phyloP scores from a whole-genome alignment of 306 rosid species.

The Lotus japonicus region DNA sequence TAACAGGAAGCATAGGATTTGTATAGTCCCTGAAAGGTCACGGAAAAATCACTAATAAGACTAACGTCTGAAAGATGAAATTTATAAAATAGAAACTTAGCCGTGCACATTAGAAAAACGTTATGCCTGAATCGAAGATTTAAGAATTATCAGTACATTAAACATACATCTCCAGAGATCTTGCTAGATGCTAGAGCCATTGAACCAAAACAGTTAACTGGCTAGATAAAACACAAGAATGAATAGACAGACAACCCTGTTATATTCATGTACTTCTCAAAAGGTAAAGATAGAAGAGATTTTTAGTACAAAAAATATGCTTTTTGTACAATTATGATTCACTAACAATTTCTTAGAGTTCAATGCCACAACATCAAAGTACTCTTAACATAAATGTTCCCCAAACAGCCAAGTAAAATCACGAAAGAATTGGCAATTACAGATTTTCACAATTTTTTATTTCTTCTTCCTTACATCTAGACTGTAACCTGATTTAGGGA shows the following conservation, averaged over 20 bases:
- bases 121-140: conserved; percentile 4
- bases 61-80: not conserved
- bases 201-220: not conserved
- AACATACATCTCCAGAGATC: not conserved
- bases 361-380: not conserved
- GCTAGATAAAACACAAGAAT: conserved; percentile 2
- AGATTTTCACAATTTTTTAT: not conserved
- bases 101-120: not conserved
- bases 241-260: not conserved
- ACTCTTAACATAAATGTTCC: not conserved
- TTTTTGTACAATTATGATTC: not conserved
- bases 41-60: not conserved
- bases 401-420: not conserved
- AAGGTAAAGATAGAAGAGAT: not conserved
- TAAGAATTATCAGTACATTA: not conserved
- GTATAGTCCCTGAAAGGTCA: conserved; percentile 74
- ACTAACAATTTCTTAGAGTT: not conserved
- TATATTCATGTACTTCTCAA: not conserved
- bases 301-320: not conserved
- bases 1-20: conserved; percentile 91
- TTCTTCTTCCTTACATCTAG: not conserved
- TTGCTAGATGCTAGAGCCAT: not conserved
- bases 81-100: not conserved
- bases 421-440: not conserved
- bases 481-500: not conserved